Conservation (phyloP, 176 grass and related monocot species). For the Bromus sterilis region DNA sequence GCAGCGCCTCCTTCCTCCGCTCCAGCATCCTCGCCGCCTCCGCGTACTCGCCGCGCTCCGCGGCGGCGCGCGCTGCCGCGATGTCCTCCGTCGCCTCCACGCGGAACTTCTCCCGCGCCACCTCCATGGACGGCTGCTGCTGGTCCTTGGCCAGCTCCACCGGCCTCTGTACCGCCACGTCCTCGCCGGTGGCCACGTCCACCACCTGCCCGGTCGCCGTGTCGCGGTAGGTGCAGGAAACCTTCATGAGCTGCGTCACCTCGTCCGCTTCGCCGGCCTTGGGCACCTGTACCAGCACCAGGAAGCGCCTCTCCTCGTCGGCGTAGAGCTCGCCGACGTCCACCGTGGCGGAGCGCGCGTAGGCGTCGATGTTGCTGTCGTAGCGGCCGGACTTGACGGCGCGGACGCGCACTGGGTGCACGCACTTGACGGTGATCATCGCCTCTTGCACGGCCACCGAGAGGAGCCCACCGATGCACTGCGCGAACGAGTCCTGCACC, state of each 20-base stretch:
- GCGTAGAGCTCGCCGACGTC: conserved; percentile 66
- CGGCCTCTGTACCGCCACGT: conserved; percentile 23
- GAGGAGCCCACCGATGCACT: conserved; percentile 64
- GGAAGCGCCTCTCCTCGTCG: conserved; percentile 33
- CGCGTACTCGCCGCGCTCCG: conserved; percentile 30
- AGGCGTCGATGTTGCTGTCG: conserved; percentile 21
- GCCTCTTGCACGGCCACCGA: conserved; percentile 51
- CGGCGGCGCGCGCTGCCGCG: conserved; percentile 18
- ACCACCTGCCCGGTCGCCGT: conserved; percentile 22
- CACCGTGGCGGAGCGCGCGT: conserved; percentile 31
- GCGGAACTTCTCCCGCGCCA: conserved; percentile 34
- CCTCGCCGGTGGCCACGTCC: conserved; percentile 17
- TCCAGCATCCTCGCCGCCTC: conserved; percentile 37
- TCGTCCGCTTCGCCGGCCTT: neutral
- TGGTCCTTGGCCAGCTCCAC: neutral
- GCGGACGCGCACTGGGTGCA: conserved; percentile 27
- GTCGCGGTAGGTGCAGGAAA: conserved; percentile 54
- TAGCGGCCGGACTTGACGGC: conserved; percentile 57
- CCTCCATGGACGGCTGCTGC: conserved; percentile 31
- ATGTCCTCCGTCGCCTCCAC: conserved; percentile 32
- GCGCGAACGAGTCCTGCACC: conserved; percentile 65
- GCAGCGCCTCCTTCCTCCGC: neutral
- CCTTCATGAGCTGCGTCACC: conserved; percentile 22
- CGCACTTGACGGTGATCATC: conserved; percentile 6
- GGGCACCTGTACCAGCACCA: conserved; percentile 47